These are phyloP conservation scores for Globisporangium lucens DNA, from an alignment of 352 stramenopile species.

Conservation along the genomic window DNA sequence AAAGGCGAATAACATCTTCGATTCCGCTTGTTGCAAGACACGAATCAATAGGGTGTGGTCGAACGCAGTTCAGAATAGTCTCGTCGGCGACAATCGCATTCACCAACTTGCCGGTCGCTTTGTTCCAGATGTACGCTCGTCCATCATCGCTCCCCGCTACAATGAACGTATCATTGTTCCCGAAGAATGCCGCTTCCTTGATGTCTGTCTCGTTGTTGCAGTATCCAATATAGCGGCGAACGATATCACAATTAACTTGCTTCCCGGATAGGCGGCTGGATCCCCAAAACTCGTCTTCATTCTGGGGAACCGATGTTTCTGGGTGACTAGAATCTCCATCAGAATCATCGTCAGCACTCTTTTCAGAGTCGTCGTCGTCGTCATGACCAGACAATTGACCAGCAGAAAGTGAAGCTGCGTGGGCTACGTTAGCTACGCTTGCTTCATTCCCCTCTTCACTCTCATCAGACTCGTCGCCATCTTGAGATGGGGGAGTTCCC, in stretches of 20 bases:
- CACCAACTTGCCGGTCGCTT: conserved; percentile 70
- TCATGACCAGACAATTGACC: conserved; percentile 6
- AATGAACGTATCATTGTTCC: conserved; percentile 81
- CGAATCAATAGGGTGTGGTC: conserved; percentile 70
- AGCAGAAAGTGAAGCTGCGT: not conserved
- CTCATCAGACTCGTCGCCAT: conserved; percentile 6
- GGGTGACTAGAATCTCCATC: not conserved
- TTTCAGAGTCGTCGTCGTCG: conserved; percentile 12
- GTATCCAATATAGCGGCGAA: conserved; percentile 80
- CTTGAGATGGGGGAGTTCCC: not conserved
- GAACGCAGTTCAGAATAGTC: conserved; percentile 89
- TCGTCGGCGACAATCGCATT: conserved; percentile 81
- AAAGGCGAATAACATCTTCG: conserved; percentile 79
- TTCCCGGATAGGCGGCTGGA: conserved; percentile 32
- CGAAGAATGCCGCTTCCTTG: conserved; percentile 88
- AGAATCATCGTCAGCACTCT: conserved; percentile 4
- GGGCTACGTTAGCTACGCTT: conserved; percentile 7
- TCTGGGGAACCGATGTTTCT: not conserved
- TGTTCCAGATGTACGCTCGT: conserved; percentile 84
- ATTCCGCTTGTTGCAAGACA: conserved; percentile 83
- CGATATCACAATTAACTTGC: conserved; percentile 57
- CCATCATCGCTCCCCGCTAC: conserved; percentile 87
- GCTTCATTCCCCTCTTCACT: conserved; percentile 16
- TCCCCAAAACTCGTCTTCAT: conserved; percentile 48
- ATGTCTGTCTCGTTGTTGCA: conserved; percentile 90